Conservation (phyloP, 495 filamentous ascomycete genomes). For the Aspergillus diversus region DNA sequence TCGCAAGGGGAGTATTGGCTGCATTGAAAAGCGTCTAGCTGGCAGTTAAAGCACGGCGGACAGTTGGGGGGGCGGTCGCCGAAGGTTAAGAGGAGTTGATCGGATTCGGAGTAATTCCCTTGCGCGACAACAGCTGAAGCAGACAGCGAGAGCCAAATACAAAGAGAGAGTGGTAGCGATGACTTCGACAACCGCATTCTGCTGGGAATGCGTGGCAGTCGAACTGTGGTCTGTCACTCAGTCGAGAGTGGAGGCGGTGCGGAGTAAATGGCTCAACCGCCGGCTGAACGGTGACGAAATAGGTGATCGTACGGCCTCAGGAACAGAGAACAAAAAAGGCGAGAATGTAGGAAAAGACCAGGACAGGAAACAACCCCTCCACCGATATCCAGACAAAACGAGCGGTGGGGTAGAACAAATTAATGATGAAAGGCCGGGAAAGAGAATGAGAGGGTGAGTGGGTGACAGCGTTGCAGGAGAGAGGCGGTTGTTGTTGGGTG, state of each 20-base stretch:
- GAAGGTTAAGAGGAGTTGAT: conserved; percentile 51
- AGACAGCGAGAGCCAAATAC: conserved; percentile 32
- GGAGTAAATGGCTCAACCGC: conserved; percentile 23
- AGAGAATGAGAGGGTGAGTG: conserved; percentile 17
- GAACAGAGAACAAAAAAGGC: background rate
- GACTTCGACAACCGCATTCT: conserved; percentile 38
- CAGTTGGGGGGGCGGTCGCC: conserved; percentile 63
- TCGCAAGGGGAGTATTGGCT: conserved; percentile 86
- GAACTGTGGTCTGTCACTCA: conserved; percentile 8
- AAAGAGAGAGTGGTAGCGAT: conserved; percentile 30
- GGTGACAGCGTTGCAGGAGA: conserved; percentile 27
- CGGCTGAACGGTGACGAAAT: conserved; percentile 10
- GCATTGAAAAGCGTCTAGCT: conserved; percentile 87
- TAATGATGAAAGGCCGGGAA: conserved; percentile 7
- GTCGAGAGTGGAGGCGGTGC: conserved; percentile 14
- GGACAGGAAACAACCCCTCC: background rate
- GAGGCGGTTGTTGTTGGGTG: conserved; percentile 21
- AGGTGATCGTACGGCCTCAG: conserved; percentile 6
- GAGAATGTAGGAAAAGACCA: background rate
- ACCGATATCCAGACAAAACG: background rate
- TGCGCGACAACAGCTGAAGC: conserved; percentile 30
- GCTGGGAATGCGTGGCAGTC: conserved; percentile 11
- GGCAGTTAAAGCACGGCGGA: conserved; percentile 92
- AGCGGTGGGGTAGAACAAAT: conserved; percentile 8
- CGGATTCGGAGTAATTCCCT: conserved; percentile 39